phyloP scores from a whole-genome alignment of 1,284 basidiomycete genomes.

The Pyrrhoderma noxium region DNA sequence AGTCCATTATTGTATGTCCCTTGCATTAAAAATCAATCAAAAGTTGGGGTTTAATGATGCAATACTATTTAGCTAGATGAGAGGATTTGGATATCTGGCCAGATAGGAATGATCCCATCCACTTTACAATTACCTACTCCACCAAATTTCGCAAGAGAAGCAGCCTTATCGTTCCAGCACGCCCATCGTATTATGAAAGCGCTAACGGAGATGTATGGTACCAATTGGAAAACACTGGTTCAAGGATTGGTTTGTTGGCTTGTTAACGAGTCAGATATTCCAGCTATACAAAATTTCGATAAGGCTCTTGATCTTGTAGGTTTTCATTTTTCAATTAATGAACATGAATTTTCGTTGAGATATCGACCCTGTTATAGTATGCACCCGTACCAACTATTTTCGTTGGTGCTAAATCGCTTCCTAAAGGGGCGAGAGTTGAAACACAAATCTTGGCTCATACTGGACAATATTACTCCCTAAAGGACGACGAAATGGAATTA shows the following conservation, averaged over 20 bases:
- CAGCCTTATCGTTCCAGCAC: slow-evolving; percentile 78
- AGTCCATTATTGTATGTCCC: slow-evolving; percentile 70
- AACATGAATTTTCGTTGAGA: slow-evolving; percentile 14
- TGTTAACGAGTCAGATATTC: slow-evolving; percentile 32
- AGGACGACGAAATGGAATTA: slow-evolving; percentile 38
- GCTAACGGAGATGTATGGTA: slow-evolving; percentile 46
- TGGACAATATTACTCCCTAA: slow-evolving; percentile 40
- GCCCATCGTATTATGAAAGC: slow-evolving; percentile 61
- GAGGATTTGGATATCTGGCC: slow-evolving; percentile 84
- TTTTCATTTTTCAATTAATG: slow-evolving; percentile 1
- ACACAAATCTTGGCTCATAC: slow-evolving; percentile 68
- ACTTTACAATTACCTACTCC: slow-evolving; percentile 63
- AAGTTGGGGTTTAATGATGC: not conserved
- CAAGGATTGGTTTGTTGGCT: slow-evolving; percentile 68
- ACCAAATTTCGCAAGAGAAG: slow-evolving; percentile 52
- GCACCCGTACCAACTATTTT: slow-evolving; percentile 38
- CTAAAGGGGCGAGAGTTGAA: slow-evolving; percentile 68
- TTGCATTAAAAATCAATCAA: slow-evolving; percentile 4
- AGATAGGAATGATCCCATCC: slow-evolving; percentile 85
- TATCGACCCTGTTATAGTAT: too few species aligned
- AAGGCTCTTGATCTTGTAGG: slow-evolving; percentile 27
- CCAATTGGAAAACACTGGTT: slow-evolving; percentile 54
- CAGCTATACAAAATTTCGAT: slow-evolving; percentile 20
- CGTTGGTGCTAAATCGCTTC: slow-evolving; percentile 63
- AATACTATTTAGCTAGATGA: slow-evolving; percentile 50